phyloP scores from a whole-genome alignment of 768 basidiomycete genomes.

The Leccinellum albellum region DNA sequence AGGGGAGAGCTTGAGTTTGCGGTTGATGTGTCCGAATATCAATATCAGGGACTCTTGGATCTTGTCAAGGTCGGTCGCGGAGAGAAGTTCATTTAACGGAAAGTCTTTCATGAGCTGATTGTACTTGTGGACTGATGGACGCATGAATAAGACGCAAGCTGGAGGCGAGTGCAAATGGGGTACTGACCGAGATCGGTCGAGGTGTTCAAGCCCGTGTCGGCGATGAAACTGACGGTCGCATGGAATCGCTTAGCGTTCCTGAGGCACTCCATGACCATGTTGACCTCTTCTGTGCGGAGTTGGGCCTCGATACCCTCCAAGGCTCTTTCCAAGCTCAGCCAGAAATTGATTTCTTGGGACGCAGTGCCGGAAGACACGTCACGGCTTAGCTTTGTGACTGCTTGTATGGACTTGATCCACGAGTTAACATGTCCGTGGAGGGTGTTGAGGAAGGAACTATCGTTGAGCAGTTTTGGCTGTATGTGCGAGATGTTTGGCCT shows the following conservation, averaged over 20 bases:
- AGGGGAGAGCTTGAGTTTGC: constrained; percentile 92
- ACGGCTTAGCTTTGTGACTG: constrained; percentile 91
- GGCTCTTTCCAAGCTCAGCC: constrained; percentile 91
- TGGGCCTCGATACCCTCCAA: constrained; percentile 92
- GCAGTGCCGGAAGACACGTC: constrained; percentile 95
- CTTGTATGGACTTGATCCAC: constrained; percentile 98
- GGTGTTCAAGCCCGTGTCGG: constrained; percentile 95
- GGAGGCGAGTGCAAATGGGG: background rate
- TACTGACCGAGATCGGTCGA: constrained; percentile 79
- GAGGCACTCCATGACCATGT: constrained; percentile 89
- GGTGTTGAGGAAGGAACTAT: constrained; percentile 89
- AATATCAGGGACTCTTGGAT: constrained; percentile 83
- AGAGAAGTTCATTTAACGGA: constrained; percentile 92
- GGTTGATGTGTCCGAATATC: constrained; percentile 92
- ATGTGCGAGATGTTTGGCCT: constrained; percentile 75
- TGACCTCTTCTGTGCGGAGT: constrained; percentile 86
- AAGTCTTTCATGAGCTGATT: constrained; percentile 99
- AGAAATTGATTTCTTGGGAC: constrained; percentile 98
- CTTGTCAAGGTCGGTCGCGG: constrained; percentile 94
- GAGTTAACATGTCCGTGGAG: constrained; percentile 91
- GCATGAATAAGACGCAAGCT: background rate
- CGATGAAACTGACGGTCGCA: constrained; percentile 95
- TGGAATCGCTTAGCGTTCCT: constrained; percentile 96
- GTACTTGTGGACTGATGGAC: constrained; percentile 84
- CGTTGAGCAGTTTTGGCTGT: constrained; percentile 67